phyloP scores from a whole-genome alignment of 305 asterid genomes.

The Caryopteris hybrid region DNA sequence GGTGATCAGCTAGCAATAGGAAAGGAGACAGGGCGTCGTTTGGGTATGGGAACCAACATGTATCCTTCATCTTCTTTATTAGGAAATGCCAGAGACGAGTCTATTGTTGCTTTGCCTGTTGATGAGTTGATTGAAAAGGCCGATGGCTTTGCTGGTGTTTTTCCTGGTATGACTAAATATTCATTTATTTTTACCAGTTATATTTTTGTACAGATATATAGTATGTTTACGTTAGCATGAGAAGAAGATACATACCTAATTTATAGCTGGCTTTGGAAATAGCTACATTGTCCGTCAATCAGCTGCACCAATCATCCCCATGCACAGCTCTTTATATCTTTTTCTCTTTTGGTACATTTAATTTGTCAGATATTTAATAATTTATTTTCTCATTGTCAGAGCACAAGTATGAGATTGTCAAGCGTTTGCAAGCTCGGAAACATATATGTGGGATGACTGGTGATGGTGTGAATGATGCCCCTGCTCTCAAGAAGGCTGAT shows the following conservation, averaged over 20 bases:
- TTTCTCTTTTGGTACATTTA: background rate
- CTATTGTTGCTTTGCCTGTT: conserved; percentile 56
- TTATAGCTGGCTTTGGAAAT: conserved; percentile 6
- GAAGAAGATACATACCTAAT: background rate
- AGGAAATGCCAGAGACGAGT: conserved; percentile 64
- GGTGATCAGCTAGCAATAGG: conserved; percentile 83
- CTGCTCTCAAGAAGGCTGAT: conserved; percentile 79
- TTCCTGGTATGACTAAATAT: conserved; percentile 50
- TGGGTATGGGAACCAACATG: conserved; percentile 92
- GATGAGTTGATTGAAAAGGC: conserved; percentile 79
- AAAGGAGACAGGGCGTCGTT: conserved; percentile 76
- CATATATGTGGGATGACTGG: conserved; percentile 91
- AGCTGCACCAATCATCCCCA: background rate
- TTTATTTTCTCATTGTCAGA: conserved; percentile 36
- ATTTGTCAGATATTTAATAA: background rate
- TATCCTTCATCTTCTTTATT: conserved; percentile 64
- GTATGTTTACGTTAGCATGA: background rate
- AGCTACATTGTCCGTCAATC: background rate
- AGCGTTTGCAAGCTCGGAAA: conserved; percentile 77
- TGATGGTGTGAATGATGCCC: conserved; percentile 78
- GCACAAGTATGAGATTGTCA: conserved; percentile 81
- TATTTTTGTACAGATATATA: background rate
- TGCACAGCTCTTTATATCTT: background rate
- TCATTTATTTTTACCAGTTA: background rate
- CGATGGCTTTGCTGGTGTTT: conserved; percentile 87